A percentile compares a stretch with the other conserved stretches of the same genome.
Conservation (phyloP, 2,329 filamentous ascomycete species). For the Trichoderma hamatum region DNA sequence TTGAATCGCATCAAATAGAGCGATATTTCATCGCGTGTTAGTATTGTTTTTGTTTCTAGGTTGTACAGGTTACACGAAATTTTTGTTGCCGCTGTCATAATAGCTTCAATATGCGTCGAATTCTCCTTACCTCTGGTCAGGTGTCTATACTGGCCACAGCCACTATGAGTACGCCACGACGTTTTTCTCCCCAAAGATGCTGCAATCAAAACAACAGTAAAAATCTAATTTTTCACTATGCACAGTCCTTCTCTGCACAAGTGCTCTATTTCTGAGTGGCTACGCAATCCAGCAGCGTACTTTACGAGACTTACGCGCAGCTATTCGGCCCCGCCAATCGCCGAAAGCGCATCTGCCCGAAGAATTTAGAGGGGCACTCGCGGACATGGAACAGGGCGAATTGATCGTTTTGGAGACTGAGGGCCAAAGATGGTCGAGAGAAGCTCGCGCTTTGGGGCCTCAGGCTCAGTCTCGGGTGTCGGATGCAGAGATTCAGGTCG, state of each 20-base stretch:
- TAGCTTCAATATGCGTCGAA: constrained; percentile 39
- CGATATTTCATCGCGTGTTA: not conserved
- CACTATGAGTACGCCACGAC: constrained; percentile 57
- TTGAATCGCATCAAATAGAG: not conserved
- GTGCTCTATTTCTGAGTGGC: constrained; percentile 82
- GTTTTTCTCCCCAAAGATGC: not conserved
- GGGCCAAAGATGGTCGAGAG: constrained; percentile 36
- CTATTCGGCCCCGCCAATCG: constrained; percentile 59
- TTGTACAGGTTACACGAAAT: not conserved
- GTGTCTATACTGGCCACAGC: constrained; percentile 69
- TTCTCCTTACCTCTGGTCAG: constrained; percentile 70
- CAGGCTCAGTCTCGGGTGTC: constrained; percentile 35
- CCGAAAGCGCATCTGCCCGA: constrained; percentile 56
- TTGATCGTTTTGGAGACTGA: constrained; percentile 46
- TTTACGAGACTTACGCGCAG: constrained; percentile 72
- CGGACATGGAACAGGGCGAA: constrained; percentile 52
- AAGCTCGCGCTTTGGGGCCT: constrained; percentile 25
- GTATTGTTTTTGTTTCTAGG: not conserved
- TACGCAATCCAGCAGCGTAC: constrained; percentile 88
- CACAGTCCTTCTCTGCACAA: constrained; percentile 74
- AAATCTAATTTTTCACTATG: constrained; percentile 4
- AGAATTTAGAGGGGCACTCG: constrained; percentile 50
- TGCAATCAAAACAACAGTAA: not conserved
- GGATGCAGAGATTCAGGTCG: constrained; percentile 35
- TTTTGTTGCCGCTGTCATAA: not conserved